Percentiles rank a stretch among this genome's conserved stretches.
Conservation (phyloP, 176 grass and related monocot species). For the Lolium perenne region DNA sequence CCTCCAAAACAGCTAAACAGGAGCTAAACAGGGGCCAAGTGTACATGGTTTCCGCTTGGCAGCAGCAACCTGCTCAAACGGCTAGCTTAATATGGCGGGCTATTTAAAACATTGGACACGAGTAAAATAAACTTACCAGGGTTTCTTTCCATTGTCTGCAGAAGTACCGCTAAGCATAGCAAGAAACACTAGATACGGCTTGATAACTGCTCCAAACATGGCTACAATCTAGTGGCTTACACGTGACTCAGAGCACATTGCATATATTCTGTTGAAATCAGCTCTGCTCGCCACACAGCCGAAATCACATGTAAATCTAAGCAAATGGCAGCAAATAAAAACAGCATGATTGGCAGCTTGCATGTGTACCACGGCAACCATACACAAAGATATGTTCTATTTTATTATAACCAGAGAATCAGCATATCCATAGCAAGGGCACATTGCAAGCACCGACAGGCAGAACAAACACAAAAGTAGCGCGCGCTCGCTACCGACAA, state of each 20-base stretch:
- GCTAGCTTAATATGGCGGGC: too few species aligned
- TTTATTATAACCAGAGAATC: background rate
- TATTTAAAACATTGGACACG: background rate
- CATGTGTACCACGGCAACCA: conserved; percentile 1
- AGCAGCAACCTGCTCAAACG: too few species aligned
- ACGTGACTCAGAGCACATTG: background rate
- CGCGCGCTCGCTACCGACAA: background rate
- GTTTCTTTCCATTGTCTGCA: background rate
- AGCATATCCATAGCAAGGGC: background rate
- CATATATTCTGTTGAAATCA: background rate
- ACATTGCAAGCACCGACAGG: background rate
- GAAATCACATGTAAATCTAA: conserved; percentile 1
- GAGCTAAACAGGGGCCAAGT: too few species aligned
- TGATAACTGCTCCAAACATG: background rate
- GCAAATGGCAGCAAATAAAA: background rate
- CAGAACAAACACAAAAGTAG: background rate
- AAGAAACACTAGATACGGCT: background rate
- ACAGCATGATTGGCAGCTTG: background rate
- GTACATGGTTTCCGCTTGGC: too few species aligned
- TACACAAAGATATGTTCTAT: background rate
- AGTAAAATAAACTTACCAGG: background rate
- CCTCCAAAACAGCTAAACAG: too few species aligned
- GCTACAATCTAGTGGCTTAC: background rate
- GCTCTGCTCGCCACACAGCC: background rate
- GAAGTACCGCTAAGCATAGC: background rate